Evolutionary conservation across 345 rosid genomes (phyloP).

Genomic region (Ailanthus altissimus): DNA sequence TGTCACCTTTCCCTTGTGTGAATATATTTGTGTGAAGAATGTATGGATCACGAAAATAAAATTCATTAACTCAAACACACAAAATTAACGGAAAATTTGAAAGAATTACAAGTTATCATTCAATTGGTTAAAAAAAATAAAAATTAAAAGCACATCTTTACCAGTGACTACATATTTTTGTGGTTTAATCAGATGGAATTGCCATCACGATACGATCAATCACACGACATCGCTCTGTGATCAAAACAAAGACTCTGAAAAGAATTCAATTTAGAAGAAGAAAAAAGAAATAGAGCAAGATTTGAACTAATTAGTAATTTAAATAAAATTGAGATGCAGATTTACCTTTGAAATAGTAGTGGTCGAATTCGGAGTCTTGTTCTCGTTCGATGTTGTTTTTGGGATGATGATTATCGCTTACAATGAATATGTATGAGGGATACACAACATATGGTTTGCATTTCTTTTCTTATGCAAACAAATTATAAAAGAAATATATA

Average conservation of each 20-base stretch:
- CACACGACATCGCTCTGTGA: conserved; percentile 21
- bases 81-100: neutral
- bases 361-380: neutral
- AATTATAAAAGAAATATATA: neutral
- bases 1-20: no score
- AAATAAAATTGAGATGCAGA: neutral
- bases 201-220: conserved; percentile 46
- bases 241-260: conserved; percentile 5
- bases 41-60: neutral
- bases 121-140: conserved; percentile 6
- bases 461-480: conserved; percentile 4
- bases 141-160: conserved; percentile 24
- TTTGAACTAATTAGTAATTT: neutral
- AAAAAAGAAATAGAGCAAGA: neutral
- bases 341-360: neutral
- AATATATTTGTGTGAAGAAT: no score
- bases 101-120: neutral
- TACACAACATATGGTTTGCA: neutral
- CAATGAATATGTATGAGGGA: no score
- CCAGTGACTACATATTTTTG: conserved; percentile 84
- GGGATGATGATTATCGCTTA: no score
- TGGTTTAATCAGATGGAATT: conserved; percentile 57
- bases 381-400: neutral
- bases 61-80: neutral
- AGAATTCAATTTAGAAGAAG: conserved; percentile 9